Evolutionary conservation across 1,284 basidiomycete genomes (phyloP).

Genomic region (Sphagnurus paluster): DNA sequence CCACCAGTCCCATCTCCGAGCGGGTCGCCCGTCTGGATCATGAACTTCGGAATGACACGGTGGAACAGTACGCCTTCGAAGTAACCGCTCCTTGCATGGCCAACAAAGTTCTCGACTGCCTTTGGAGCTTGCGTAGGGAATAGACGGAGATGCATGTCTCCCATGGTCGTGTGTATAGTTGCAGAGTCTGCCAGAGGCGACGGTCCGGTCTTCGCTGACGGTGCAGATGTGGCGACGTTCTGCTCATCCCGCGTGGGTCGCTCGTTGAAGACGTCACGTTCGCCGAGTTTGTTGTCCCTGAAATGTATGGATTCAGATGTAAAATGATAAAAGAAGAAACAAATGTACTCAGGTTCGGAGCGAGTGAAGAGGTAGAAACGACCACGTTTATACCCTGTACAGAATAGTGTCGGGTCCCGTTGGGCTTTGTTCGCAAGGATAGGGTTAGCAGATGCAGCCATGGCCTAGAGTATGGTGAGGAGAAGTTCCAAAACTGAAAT

Average conservation of each 20-base stretch:
- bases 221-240: slow-evolving; percentile 76
- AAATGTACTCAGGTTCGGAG: slow-evolving; percentile 82
- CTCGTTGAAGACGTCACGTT: slow-evolving; percentile 99
- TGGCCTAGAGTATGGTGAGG: slow-evolving; percentile 54
- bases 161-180: slow-evolving; percentile 93
- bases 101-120: slow-evolving; percentile 97
- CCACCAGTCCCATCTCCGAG: slow-evolving; percentile 98
- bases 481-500: neutral
- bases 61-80: slow-evolving; percentile 97
- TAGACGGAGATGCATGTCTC: slow-evolving; percentile 90
- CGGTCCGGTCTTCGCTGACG: slow-evolving; percentile 51
- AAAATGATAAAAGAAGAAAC: neutral
- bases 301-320: neutral
- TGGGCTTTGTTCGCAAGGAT: slow-evolving; percentile 82
- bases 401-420: slow-evolving; percentile 91
- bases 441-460: slow-evolving; percentile 95
- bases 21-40: slow-evolving; percentile 99
- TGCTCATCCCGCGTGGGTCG: slow-evolving; percentile 96
- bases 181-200: slow-evolving; percentile 74
- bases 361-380: slow-evolving; percentile 98
- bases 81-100: slow-evolving; percentile 89
- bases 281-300: slow-evolving; percentile 44
- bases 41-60: slow-evolving; percentile 98
- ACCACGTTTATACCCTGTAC: slow-evolving; percentile 89
- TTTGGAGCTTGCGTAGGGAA: slow-evolving; percentile 93